Evolutionary conservation across 352 stramenopile genomes (phyloP), one percentile per base, ranked within the genome.

Genomic region (Globisporangium paddicum): DNA sequence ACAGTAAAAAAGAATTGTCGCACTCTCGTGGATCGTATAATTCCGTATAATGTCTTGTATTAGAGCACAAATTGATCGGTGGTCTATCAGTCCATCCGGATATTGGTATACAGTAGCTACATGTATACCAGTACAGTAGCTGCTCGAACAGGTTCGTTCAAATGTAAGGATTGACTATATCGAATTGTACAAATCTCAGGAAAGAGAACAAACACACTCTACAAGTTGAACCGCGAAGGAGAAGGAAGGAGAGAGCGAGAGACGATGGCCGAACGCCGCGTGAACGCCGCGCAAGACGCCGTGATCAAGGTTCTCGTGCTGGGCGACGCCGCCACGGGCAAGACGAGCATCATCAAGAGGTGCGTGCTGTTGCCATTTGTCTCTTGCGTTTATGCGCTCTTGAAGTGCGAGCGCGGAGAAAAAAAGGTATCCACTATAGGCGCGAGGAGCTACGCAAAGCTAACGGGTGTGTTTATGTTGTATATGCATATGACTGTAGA

Each of bases 331-430:
- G 89, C 90, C 18, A 96, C 87, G 2, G 91, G 91, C 13, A 98
- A 98, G 70, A 97, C 91, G 18, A 96, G 86, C 37, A 95, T 98
- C 55, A 97, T 98, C 65, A 96, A 96, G 58, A 66, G 90, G 75
- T 97, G 68, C 64, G 79, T 72, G 13, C 2, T 28, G 11, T 4
- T 28, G n/a, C 44, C 0, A n/a, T 6, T 2, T 50, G 23, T 34
- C 30, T 35, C n/a, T n/a, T n/a, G n/a, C n/a, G n/a, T n/a, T n/a
- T 35, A 3, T 23, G 9, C 23, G n/a, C 32, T 30, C 16, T 47
- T 35, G 18, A 35, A 9, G 26, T 3, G 26, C 13, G 26, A 18
- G 11, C 38, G 52, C 16, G 6, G 16, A 28, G 21, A 11, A 41
- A 26, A 59, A 59, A 41, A 25, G 37, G 52, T 50, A 59, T 50